Base-by-base conservation (phyloP, 306 rosid genomes). In the Ormosia semicastrata region DNA sequence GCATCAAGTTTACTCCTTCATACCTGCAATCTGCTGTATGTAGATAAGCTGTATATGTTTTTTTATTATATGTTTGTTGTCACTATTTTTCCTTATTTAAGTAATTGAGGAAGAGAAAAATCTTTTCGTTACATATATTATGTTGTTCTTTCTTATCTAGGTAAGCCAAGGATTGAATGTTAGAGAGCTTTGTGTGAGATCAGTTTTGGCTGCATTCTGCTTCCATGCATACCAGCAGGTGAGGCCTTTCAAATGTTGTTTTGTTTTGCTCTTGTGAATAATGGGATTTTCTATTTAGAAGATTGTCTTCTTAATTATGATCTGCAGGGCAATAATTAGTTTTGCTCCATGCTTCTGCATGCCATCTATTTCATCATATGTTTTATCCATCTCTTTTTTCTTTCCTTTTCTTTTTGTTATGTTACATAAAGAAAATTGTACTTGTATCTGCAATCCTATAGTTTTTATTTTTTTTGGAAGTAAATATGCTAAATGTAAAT, bases 181-280 rank as follows among this genome's bases (percentile, higher is more conserved):
- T 37, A 87, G 81, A 84, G 90, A 86, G 83, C 86, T 93, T 33
- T 87, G 87, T 68, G 76, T 87, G 69, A 88, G 88, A 88, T 81
- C 73, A 34, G 76, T 93, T 83, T 69, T 93, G 66, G 82, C 97
- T 39, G 97, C 92, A 0, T 79, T 93, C 87, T 93, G 94, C 85
- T 87, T 93, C 81, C 93, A 90, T 67, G 71, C 90, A 71, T 93
- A 88, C 71, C 97, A 91, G 76, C 96, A 91, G 94, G 97, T 89
- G 50, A 73, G 81, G 50, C 66, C 41, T 76, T 81, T 74, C 76
- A 68, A 44, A 72, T 7, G 36, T 67, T 73, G 50, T 69, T 44
- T 57, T 44, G 32, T 63, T 73, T 66, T 60, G 18, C 59, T 17
- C 57, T 11, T 54, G 6, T 65, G 71, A 66, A 75, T 66, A 18